Percentiles rank a stretch among this genome's conserved stretches.
These are phyloP conservation scores for Fraxinus floribunda DNA, from an alignment of 305 asterid species.

Conservation along the genomic window DNA sequence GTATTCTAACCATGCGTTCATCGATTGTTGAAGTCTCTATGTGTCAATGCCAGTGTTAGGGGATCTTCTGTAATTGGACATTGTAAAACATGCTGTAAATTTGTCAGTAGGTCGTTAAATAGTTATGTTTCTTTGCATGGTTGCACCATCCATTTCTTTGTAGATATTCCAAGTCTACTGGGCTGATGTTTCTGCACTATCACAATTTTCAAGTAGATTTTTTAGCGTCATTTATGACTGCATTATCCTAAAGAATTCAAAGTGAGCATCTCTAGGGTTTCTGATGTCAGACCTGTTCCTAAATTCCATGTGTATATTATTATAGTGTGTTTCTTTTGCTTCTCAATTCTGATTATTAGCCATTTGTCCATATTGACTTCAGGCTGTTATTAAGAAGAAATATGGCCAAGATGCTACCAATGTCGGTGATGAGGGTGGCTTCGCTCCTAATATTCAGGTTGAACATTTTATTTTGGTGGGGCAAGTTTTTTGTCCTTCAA, in stretches of 20 bases:
- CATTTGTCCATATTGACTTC: slow-evolving; percentile 21
- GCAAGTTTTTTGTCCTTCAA: not conserved
- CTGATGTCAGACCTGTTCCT: not conserved
- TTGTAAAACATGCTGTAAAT: not conserved
- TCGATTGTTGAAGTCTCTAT: too few species aligned
- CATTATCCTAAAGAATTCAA: not conserved
- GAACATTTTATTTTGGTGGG: not conserved
- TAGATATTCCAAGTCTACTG: not conserved
- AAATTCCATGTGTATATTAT: not conserved
- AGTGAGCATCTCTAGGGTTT: not conserved
- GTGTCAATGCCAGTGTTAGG: too few species aligned
- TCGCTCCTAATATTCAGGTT: slow-evolving; percentile 97
- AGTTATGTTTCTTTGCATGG: not conserved
- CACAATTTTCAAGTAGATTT: not conserved
- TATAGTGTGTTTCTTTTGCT: not conserved
- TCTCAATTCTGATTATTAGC: not conserved
- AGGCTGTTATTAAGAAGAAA: slow-evolving; percentile 96
- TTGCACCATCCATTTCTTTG: not conserved
- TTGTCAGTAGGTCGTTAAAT: not conserved
- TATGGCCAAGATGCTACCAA: slow-evolving; percentile 97
- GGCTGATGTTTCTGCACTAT: not conserved
- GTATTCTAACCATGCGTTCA: not conserved
- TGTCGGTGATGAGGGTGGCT: slow-evolving; percentile 98
- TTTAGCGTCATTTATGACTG: not conserved
- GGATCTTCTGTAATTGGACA: not conserved